phyloP scores from a whole-genome alignment of 192 early-diverging fungal species.

The Coemansia sp. region DNA sequence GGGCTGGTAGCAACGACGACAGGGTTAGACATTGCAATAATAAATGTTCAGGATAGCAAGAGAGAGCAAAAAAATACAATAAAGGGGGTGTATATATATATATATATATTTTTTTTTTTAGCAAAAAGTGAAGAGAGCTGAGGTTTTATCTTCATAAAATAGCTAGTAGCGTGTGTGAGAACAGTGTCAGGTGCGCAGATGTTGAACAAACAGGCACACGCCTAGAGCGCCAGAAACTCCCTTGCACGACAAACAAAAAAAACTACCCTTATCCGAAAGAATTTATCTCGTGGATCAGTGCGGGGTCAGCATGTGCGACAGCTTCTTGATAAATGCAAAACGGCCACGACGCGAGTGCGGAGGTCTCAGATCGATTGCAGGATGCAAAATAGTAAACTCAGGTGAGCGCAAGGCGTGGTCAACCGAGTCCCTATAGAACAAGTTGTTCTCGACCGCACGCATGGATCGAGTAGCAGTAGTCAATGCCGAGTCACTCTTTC shows the following conservation, averaged over 20 bases:
- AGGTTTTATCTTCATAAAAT: not conserved
- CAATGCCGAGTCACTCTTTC: slow-evolving; percentile 53
- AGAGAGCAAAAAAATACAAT: not conserved
- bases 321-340: slow-evolving; percentile 42
- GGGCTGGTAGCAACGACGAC: not conserved
- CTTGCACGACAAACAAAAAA: not conserved
- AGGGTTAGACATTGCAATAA: not conserved
- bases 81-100: not conserved
- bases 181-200: not conserved
- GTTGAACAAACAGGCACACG: not conserved
- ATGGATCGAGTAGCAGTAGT: slow-evolving; percentile 48
- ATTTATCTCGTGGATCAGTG: not conserved
- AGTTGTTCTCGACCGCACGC: slow-evolving; percentile 17
- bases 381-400: slow-evolving; percentile 54
- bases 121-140: not conserved
- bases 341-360: slow-evolving; percentile 44
- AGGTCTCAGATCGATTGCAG: slow-evolving; percentile 22
- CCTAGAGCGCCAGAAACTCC: not conserved
- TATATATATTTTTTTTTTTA: no score
- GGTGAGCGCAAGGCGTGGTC: slow-evolving; percentile 43
- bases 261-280: slow-evolving; percentile 2
- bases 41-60: slow-evolving; percentile 1
- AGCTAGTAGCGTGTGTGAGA: not conserved
- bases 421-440: slow-evolving; percentile 34
- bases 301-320: slow-evolving; percentile 30